phyloP scores from a whole-genome alignment of 768 basidiomycete genomes.

The Russula olivacea region DNA sequence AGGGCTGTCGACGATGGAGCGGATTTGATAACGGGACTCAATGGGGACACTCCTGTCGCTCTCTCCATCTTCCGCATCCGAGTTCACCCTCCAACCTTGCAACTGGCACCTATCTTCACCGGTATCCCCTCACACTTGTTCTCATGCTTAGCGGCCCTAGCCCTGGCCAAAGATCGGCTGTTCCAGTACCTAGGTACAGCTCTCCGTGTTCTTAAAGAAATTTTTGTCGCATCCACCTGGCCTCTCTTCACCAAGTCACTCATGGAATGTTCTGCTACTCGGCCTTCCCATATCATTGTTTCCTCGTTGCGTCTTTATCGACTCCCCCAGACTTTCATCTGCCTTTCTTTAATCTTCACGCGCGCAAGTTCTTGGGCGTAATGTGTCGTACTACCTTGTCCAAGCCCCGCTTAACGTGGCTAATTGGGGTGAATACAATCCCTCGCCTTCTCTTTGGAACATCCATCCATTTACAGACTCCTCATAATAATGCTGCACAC shows the following conservation, averaged over 20 bases:
- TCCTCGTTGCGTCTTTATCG: slow-evolving; percentile 6
- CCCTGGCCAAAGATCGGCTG: background rate
- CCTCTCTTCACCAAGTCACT: slow-evolving; percentile 21
- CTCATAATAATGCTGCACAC: slow-evolving; percentile 11
- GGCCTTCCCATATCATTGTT: background rate
- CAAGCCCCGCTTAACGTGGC: slow-evolving; percentile 5
- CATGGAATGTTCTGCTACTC: slow-evolving; percentile 18
- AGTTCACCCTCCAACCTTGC: background rate
- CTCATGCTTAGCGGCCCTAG: background rate
- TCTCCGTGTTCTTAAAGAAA: slow-evolving; percentile 6
- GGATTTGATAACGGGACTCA: background rate
- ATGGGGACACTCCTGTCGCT: background rate
- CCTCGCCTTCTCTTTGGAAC: slow-evolving; percentile 22
- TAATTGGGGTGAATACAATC: background rate
- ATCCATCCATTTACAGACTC: slow-evolving; percentile 7
- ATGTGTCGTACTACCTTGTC: slow-evolving; percentile 12
- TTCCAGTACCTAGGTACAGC: slow-evolving; percentile 3
- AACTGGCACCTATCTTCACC: background rate
- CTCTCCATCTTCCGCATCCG: background rate
- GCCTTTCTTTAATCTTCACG: slow-evolving; percentile 17
- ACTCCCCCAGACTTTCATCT: slow-evolving; percentile 8
- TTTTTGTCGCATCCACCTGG: background rate
- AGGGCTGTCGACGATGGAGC: background rate
- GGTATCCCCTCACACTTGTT: background rate
- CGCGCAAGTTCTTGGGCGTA: slow-evolving; percentile 14